phyloP scores from a whole-genome alignment of 495 filamentous ascomycete genomes.

The Beverwykella pulmonaria region DNA sequence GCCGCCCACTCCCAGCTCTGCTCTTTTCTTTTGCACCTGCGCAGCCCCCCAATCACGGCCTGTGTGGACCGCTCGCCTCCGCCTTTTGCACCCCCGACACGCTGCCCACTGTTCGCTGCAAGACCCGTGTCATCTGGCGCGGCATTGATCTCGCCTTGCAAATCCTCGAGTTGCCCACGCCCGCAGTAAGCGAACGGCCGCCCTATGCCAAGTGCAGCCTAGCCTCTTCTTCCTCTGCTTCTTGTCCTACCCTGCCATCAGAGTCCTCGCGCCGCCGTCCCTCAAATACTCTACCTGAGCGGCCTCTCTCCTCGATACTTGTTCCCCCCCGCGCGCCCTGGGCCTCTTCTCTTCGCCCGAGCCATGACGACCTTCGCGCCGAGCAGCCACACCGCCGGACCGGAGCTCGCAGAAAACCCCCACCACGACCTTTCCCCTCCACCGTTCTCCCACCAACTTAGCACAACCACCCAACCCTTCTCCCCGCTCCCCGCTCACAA shows the following conservation, averaged over 20 bases:
- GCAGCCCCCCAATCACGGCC: neutral
- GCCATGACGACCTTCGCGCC: slow-evolving; percentile 22
- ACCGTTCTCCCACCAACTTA: slow-evolving; percentile 29
- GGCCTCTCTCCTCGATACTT: neutral
- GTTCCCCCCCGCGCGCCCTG: neutral
- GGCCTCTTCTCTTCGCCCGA: neutral
- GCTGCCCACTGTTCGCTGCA: too few relatives aligned
- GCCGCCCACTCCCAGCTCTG: neutral
- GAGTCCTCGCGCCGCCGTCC: neutral
- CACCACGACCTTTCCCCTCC: slow-evolving; percentile 24
- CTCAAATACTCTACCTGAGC: neutral
- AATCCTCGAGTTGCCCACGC: neutral
- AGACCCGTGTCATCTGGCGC: too few relatives aligned
- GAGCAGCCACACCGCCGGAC: slow-evolving; percentile 7
- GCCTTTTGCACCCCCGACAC: too few relatives aligned
- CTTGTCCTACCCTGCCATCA: slow-evolving; percentile 9
- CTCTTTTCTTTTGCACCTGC: neutral
- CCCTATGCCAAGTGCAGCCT: slow-evolving; percentile 20
- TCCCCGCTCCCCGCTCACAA: slow-evolving; percentile 23
- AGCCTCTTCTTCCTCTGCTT: neutral
- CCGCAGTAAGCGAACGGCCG: slow-evolving; percentile 10
- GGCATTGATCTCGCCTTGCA: neutral
- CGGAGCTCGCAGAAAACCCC: slow-evolving; percentile 27
- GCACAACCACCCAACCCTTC: slow-evolving; percentile 21
- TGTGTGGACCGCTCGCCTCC: neutral